phyloP scores from a whole-genome alignment of 2,329 filamentous ascomycete species.

The Cladosporium phlei region DNA sequence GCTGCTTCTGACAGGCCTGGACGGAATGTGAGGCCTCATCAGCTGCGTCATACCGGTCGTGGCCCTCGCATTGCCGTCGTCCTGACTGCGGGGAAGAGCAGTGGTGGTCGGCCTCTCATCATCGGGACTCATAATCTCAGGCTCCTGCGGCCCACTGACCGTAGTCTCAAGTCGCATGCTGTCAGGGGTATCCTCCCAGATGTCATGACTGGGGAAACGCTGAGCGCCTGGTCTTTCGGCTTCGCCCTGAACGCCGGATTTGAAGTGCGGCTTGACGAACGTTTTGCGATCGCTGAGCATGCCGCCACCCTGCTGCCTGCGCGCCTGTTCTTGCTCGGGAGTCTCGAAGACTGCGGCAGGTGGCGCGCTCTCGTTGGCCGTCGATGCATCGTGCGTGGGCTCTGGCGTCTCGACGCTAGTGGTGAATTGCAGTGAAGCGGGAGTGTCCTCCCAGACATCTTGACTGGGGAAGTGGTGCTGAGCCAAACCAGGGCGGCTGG shows the following conservation, averaged over 20 bases:
- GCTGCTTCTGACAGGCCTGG: constrained; percentile 27
- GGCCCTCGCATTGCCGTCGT: constrained; percentile 21
- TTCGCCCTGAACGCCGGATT: constrained; percentile 50
- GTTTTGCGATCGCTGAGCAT: constrained; percentile 42
- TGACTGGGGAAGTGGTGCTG: constrained; percentile 78
- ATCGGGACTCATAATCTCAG: constrained; percentile 26
- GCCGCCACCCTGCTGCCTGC: constrained; percentile 32
- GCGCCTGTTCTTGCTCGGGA: constrained; percentile 48
- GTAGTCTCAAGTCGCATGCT: constrained; percentile 75
- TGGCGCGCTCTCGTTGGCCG: constrained; percentile 17
- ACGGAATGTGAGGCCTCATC: constrained; percentile 26
- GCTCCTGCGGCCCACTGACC: constrained; percentile 44
- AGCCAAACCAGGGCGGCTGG: constrained; percentile 50
- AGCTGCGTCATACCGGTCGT: constrained; percentile 26
- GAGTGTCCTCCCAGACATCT: constrained; percentile 96
- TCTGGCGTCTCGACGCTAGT: constrained; percentile 79
- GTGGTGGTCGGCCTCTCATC: constrained; percentile 25
- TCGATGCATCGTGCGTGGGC: constrained; percentile 38
- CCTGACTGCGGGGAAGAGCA: constrained; percentile 16
- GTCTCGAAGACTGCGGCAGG: constrained; percentile 38
- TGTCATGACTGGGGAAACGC: constrained; percentile 84
- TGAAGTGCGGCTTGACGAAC: constrained; percentile 60
- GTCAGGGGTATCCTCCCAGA: constrained; percentile 92
- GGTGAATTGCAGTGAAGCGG: constrained; percentile 70
- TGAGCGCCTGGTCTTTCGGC: constrained; percentile 51